Evolutionary conservation across 768 basidiomycete species (phyloP), one percentile per base, ranked within the genome.

Genomic region (Dictyophora rubrovolvata): DNA sequence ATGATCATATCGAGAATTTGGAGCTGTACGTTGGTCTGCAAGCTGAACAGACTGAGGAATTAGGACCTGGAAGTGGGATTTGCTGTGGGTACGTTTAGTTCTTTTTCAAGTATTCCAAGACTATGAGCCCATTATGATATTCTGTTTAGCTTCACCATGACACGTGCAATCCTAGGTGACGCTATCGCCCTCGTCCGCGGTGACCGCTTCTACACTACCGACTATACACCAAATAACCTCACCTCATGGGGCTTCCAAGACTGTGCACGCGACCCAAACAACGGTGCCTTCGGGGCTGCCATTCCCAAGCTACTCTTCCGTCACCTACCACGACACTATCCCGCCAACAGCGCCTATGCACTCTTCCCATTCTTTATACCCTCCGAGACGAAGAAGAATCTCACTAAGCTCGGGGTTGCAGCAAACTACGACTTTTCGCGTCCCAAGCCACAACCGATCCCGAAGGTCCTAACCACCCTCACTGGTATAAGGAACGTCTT

Each of bases 151-250:
- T 28, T 28, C 37, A 67, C 66, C 14, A 77, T 74, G 57, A 75
- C 77, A 37, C 69, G 79, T 20, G 78, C 75, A 6, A 74, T 82
- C 34, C 72, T 83, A 5, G 76, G 75, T 6, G 81, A 83, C 60
- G 80, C 81, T 12, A 76, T 80, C 47, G 72, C 76, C 14, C 70
- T 83, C 47, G 73, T 79, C 58, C 74, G 80, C 54, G 80, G 80
- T 1, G 65, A 54, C 67, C 80, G 86, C 3, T 90, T 86, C 73
- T 70, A 87, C 63, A 89, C 89, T 0, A 76, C 77, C 10, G 87
- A 90, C 48, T 84, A 83, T 65, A 91, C 86, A 8, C 86, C 87
- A 8, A 76, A 73, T 65, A 90, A 89, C 67, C 70, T 88, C 11
- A 63, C 62, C 37, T 52, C 62, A 14, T 63, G 62, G 62, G 62